Evolutionary conservation across 768 basidiomycete genomes (phyloP).

Genomic region (Holtermannia corniformis): DNA sequence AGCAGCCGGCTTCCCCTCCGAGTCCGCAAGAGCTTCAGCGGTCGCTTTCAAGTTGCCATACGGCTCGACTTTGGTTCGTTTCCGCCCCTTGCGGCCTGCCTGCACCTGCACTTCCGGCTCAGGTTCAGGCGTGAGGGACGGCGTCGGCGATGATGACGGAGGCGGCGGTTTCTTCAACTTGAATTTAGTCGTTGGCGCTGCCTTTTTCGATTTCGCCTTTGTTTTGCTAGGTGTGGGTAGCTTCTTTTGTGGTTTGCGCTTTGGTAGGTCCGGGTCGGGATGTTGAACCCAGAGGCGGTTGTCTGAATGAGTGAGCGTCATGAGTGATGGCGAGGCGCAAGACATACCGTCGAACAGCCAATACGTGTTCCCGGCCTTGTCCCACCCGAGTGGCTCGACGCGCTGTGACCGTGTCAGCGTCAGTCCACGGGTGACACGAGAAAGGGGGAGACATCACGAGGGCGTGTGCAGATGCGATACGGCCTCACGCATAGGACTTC

Average conservation of each 20-base stretch:
- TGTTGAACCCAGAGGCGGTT: slow-evolving; percentile 41
- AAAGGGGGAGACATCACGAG: not conserved
- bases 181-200: slow-evolving; percentile 14
- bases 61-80: slow-evolving; percentile 23
- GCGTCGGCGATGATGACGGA: slow-evolving; percentile 7
- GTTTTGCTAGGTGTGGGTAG: slow-evolving; percentile 11
- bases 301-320: slow-evolving; percentile 17
- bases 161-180: slow-evolving; percentile 19
- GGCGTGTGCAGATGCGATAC: too few relatives aligned
- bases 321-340: not conserved
- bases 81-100: slow-evolving; percentile 13
- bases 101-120: slow-evolving; percentile 9
- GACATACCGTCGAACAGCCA: slow-evolving; percentile 41
- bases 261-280: slow-evolving; percentile 19
- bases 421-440: not conserved
- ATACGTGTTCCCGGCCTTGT: slow-evolving; percentile 39
- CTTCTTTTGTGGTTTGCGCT: slow-evolving; percentile 28
- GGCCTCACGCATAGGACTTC: too few relatives aligned
- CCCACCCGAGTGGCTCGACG: slow-evolving; percentile 42
- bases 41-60: slow-evolving; percentile 22
- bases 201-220: not conserved
- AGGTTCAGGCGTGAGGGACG: slow-evolving; percentile 1
- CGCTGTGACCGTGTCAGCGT: slow-evolving; percentile 17
- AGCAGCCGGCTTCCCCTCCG: not conserved
- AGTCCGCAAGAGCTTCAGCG: not conserved